Percentiles rank a stretch among this genome's conserved stretches.
These are phyloP conservation scores for Inonotus obliquus DNA, from an alignment of 1,284 basidiomycete species.

Conservation along the genomic window DNA sequence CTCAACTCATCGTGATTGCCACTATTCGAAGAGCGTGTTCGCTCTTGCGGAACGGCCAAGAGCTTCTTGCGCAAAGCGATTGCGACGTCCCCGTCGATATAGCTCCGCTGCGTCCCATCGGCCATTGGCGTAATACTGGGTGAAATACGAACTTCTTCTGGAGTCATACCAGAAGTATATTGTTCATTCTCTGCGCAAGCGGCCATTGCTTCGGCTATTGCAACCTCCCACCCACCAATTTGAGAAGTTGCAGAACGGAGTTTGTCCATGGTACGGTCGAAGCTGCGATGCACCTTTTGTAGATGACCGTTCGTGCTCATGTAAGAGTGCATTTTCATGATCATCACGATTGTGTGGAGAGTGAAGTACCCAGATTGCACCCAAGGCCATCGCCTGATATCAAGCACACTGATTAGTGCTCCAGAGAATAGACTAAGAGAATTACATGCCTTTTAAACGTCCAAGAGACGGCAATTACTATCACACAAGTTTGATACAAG, in stretches of 20 bases:
- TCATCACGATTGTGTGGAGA: constrained; percentile 85
- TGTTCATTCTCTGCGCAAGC: constrained; percentile 34
- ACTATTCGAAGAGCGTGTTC: constrained; percentile 19
- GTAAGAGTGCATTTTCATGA: constrained; percentile 98
- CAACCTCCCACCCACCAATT: constrained; percentile 62
- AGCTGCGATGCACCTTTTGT: constrained; percentile 48
- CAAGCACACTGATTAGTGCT: not conserved
- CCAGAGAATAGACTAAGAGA: not conserved
- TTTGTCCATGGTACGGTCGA: constrained; percentile 37
- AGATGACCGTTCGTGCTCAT: constrained; percentile 87
- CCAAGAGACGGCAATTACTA: constrained; percentile 75
- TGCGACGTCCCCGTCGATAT: constrained; percentile 51
- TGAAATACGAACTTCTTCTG: constrained; percentile 23
- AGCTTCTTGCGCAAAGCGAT: constrained; percentile 52
- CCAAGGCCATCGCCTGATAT: constrained; percentile 87
- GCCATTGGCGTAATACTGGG: constrained; percentile 34
- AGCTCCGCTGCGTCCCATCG: constrained; percentile 36
- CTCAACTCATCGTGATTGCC: not conserved
- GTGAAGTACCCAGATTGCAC: constrained; percentile 96
- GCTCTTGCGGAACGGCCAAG: constrained; percentile 26
- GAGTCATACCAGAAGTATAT: constrained; percentile 22
- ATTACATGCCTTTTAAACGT: constrained; percentile 65
- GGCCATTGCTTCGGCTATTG: constrained; percentile 41
- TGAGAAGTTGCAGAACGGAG: constrained; percentile 46
- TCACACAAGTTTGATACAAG: constrained; percentile 63